Evolutionary conservation across 257 asterid species (phyloP).

Genomic region (Plantago elongata): DNA sequence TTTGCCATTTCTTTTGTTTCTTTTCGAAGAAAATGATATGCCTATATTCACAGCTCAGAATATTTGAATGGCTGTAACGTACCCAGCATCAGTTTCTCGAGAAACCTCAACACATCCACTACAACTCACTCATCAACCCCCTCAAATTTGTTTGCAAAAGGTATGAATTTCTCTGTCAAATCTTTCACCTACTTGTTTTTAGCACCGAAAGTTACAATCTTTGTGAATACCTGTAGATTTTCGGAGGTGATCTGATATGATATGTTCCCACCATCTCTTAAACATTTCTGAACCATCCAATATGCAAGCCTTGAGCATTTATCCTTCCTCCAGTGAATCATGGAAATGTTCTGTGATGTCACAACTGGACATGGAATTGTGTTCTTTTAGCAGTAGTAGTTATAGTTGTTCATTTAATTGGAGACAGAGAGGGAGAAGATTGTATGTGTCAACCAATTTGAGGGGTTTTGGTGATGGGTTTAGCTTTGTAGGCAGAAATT

Average conservation of each 20-base stretch:
- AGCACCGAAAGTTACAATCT: not conserved
- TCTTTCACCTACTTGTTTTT: constrained; percentile 3
- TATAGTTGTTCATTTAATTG: constrained; percentile 25
- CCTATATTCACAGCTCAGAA: constrained; percentile 5
- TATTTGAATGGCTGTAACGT: constrained; percentile 44
- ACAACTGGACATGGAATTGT: constrained; percentile 38
- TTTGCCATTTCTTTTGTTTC: no score
- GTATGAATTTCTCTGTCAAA: constrained; percentile 19
- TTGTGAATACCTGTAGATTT: not conserved
- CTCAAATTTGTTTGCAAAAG: constrained; percentile 2
- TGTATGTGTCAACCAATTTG: constrained; percentile 22
- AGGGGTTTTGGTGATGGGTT: constrained; percentile 19
- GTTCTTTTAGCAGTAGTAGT: constrained; percentile 22
- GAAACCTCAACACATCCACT: constrained; percentile 12
- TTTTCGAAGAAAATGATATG: no score
- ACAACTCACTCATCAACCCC: constrained; percentile 10
- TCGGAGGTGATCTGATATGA: no score
- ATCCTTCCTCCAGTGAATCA: constrained; percentile 47
- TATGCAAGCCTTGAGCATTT: constrained; percentile 68
- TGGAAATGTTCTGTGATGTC: constrained; percentile 33
- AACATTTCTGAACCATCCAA: constrained; percentile 13
- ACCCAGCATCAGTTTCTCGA: constrained; percentile 21
- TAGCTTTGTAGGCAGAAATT: constrained; percentile 18
- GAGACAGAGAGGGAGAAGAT: constrained; percentile 37
- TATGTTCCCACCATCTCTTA: not conserved